Evolutionary conservation across 345 rosid genomes (phyloP), one percentile per base, ranked within the genome.

Genomic region (Salix suchowensis): DNA sequence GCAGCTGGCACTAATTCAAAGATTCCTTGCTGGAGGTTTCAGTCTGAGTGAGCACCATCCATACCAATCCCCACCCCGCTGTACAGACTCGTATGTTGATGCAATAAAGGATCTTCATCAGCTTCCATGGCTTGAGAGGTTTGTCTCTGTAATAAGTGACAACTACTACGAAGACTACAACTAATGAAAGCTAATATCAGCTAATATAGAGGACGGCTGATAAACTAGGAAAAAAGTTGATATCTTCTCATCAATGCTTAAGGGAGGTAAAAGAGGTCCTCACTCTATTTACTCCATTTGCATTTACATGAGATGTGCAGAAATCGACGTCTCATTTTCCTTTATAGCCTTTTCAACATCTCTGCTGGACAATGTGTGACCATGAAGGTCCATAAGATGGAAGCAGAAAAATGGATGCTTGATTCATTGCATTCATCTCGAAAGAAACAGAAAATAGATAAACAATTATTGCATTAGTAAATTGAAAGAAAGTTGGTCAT

Each of bases 51-150:
- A 93, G 69, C 96, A 96, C 77, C 87, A 92, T 18, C 87, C 96
- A 11, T 87, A 89, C 77, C 99, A 96, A 82, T 89, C 99, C 7
- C 97, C 97, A 1, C 98, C 97, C 52, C 94, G 86, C 73, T 91
- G 95, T 87, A 87, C 90, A 78, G 96, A 92, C 76, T 92, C 99
- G 0, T 93, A 93, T 65, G 90, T 87, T 60, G 98, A 96, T 82
- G 91, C 92, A 21, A 92, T 93, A 87, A 93, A 96, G 84, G 99
- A 96, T 87, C 91, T 96, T 75, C 97, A 86, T 80, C 98, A 91
- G 78, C 94, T 96, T 70, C 99, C 99, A 61, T 96, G 99, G 99
- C 99, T 96, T 7, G 98, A 93, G 88, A 92, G 98, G 78, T 96
- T 96, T 68, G 98, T 92, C 79, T 92, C 99, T 15, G 97, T 93